These are phyloP conservation scores for Coniochaeta hoffmannii DNA, from an alignment of 2,329 filamentous ascomycete genomes.

Conservation along the genomic window DNA sequence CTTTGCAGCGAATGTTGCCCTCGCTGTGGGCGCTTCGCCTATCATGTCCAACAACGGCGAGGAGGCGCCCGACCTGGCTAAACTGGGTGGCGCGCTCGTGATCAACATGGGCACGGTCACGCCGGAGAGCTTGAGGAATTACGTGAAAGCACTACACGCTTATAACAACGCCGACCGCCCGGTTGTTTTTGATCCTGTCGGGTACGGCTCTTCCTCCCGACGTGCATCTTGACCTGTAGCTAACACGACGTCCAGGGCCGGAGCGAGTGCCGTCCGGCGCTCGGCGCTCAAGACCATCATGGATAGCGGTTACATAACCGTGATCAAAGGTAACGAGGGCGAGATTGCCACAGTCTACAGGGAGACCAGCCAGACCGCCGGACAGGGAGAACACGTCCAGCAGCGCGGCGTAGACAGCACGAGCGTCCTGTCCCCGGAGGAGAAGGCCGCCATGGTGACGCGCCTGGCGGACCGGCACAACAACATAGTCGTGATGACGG, in stretches of 20 bases:
- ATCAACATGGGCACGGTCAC: slow-evolving; percentile 95
- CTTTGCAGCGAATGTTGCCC: slow-evolving; percentile 83
- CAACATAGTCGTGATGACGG: slow-evolving; percentile 76
- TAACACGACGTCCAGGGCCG: slow-evolving; percentile 45
- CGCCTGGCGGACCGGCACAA: slow-evolving; percentile 60
- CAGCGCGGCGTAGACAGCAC: slow-evolving; percentile 84
- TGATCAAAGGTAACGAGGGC: slow-evolving; percentile 91
- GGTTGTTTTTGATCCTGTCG: slow-evolving; percentile 83
- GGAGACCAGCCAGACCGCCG: slow-evolving; percentile 9
- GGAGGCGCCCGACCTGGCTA: slow-evolving; percentile 75
- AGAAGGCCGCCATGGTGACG: slow-evolving; percentile 55
- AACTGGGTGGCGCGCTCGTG: slow-evolving; percentile 69
- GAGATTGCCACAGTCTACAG: slow-evolving; percentile 68
- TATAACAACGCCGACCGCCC: slow-evolving; percentile 75
- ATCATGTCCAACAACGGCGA: slow-evolving; percentile 89
- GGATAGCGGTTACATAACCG: slow-evolving; percentile 66
- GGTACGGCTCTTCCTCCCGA: slow-evolving; percentile 35
- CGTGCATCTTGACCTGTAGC: background rate
- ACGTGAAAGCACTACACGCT: slow-evolving; percentile 64
- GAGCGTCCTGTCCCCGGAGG: slow-evolving; percentile 36
- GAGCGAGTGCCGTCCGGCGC: slow-evolving; percentile 69
- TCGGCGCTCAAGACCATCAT: slow-evolving; percentile 66
- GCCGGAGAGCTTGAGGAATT: slow-evolving; percentile 63
- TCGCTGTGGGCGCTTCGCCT: slow-evolving; percentile 77
- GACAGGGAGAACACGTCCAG: slow-evolving; percentile 27